Base-by-base conservation (phyloP, 179 eudicot species). In the Beta lomatogona region DNA sequence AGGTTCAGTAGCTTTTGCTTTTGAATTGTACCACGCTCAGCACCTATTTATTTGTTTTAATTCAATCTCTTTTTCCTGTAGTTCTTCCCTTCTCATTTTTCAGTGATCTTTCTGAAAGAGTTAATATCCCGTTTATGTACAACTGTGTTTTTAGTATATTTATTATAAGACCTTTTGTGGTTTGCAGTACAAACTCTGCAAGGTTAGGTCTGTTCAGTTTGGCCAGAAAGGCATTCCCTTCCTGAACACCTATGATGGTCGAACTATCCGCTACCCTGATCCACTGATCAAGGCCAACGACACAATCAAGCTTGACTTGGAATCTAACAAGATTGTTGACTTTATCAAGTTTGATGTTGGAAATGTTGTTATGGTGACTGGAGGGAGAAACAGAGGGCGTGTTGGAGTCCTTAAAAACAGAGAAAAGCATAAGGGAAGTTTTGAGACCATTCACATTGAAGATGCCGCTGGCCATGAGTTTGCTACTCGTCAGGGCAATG, bases 291-390 rank as follows among this genome's bases (percentile, higher is more conserved):
- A 85, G 83, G 90, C 92, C 25, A 91, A 88, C 14, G 92, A 88
- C 78, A 87, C 92, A 50, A 89, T 91, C 84, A 91, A 89, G 80
- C 79, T 89, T 14, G 92, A 91, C 84, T 54, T 91, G 0, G 92
- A 91, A 61, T 48, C 78, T 45, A 85, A 86, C 85, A 91, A 87
- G 83, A 91, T 89, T 46, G 88, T 86, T 2, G 90, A 91, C 18
- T 91, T 91, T 82, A 82, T 91, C 82, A 91, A 89, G 83, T 91
- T 89, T 68, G 94, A 91, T 80, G 94, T 91, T 11, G 91, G 94
- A 9, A 91, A 91, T 79, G 91, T 88, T 46, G 87, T 91, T 57
- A 91, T 91, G 94, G 94, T 91, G 16, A 91, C 94, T 13, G 92
- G 91, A 71, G 91, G 93, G 59, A 83, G 93, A 66, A 91, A 91